Percentiles rank a stretch among this genome's conserved stretches.
phyloP scores from a whole-genome alignment of 139 green algal species.

The Penium margaritaceum region DNA sequence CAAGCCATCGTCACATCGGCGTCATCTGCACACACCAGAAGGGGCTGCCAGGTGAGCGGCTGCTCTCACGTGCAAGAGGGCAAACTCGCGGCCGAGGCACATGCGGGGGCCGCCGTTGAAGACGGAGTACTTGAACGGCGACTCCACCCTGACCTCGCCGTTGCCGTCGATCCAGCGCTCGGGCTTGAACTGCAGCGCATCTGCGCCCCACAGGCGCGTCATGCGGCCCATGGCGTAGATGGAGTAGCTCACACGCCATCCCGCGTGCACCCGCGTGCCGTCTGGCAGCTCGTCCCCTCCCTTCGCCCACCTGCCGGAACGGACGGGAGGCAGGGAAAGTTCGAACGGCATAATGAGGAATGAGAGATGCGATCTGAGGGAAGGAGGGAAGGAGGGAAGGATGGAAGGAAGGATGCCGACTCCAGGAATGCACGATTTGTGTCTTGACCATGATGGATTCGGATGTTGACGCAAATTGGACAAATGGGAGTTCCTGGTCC shows the following conservation, averaged over 20 bases:
- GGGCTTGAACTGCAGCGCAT: conserved; percentile 12
- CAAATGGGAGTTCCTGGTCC: no score
- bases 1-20: no score
- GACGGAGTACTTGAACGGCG: conserved; percentile 24
- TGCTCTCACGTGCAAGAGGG: conserved; percentile 13
- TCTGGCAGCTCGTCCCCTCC: conserved; percentile 7
- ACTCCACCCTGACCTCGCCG: conserved; percentile 6
- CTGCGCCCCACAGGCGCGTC: conserved; percentile 8
- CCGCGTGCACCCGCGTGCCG: conserved; percentile 2
- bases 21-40: neutral
- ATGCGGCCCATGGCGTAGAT: conserved; percentile 33
- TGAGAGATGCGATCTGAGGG: no score
- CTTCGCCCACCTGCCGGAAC: conserved; percentile 13
- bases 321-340: no score
- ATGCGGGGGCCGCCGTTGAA: conserved; percentile 37
- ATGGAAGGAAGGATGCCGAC: no score
- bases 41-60: neutral
- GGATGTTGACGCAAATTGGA: no score
- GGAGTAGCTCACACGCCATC: conserved; percentile 4
- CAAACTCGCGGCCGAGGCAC: conserved; percentile 38
- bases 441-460: no score
- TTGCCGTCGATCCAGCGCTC: conserved; percentile 18
- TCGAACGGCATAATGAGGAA: no score
- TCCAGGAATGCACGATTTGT: no score
- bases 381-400: no score